Base-by-base conservation (phyloP, 2,329 filamentous ascomycete species). In the Beauveria brongniartii region DNA sequence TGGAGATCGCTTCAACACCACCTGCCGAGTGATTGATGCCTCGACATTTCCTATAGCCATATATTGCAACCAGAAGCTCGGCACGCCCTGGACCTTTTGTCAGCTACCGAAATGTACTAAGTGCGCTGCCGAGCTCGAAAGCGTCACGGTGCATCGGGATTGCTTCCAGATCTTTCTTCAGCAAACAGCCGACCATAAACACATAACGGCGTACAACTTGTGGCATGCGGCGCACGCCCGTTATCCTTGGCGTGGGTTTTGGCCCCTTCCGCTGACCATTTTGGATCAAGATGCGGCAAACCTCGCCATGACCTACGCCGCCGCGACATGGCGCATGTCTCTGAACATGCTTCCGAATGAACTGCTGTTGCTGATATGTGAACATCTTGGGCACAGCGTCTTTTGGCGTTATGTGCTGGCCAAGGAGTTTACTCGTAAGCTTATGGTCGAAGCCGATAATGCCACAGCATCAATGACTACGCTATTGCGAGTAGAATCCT, bases 151-250 rank as follows among this genome's bases (percentile, higher is more conserved):
- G 40, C 56, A 59, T 5, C 47, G 24, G 26, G 56, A 59, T 12
- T 59, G 56, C 56, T 59, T 52, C 37, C 47, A 59, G 37, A 22
- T 59, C 5, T 59, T 59, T 26, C 47, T 59, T 6, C 24, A 59
- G 34, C 44, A 59, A 28, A 59, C 56, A 26, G 20, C 30, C 22
- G 12, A n/a, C 6, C 47, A 52, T n/a, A 26, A 52, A 16, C 22
- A 34, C 37, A 44, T 59, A 3, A 52, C 44, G 18, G 37, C 56
- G 14, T 52, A 52, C 40, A 44, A 59, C 20, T 34, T 59, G 9
- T 59, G 56, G 56, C 48, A 59, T 40, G 56, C 56, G 3, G 56
- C 56, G 24, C 56, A 59, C 34, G 56, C 56, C 8, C 56, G 56
- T 14, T 59, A 59, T 28, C 56, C 56, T 5, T 59, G 56, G 56